Conservation (phyloP, 345 rosid species). For the Clausena lansium region DNA sequence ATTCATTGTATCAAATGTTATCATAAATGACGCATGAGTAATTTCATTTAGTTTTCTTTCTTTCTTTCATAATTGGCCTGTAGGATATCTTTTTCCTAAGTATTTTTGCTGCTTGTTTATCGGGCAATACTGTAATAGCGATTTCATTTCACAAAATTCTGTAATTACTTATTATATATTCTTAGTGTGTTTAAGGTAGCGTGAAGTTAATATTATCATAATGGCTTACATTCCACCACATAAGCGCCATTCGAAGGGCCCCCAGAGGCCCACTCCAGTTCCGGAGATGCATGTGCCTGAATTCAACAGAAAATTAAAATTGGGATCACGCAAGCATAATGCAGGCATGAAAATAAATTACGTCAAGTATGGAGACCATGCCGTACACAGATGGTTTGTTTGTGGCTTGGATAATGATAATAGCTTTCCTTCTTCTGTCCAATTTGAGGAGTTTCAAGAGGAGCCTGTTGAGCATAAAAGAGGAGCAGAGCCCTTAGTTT, state of each 20-base stretch:
- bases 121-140: too few species aligned
- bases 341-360: background rate
- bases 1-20: background rate
- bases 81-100: background rate
- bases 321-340: background rate
- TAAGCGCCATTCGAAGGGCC: constrained; percentile 18
- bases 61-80: background rate
- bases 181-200: too few species aligned
- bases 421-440: constrained; percentile 30
- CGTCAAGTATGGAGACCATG: constrained; percentile 16
- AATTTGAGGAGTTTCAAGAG: constrained; percentile 35
- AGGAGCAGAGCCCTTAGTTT: constrained; percentile 34
- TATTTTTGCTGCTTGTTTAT: background rate
- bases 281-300: constrained; percentile 6
- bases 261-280: background rate
- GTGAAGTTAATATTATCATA: background rate
- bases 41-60: background rate
- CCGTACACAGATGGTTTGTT: constrained; percentile 26
- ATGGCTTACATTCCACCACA: constrained; percentile 36
- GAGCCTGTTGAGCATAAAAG: constrained; percentile 23
- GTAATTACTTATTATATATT: background rate
- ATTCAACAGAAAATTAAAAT: background rate
- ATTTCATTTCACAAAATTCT: background rate
- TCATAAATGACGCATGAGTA: background rate
- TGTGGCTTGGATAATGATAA: constrained; percentile 40